Evolutionary conservation across 1,139 yeast species (phyloP), one percentile per base, ranked within the genome.

Genomic region (Blastobotrys indianensis): DNA sequence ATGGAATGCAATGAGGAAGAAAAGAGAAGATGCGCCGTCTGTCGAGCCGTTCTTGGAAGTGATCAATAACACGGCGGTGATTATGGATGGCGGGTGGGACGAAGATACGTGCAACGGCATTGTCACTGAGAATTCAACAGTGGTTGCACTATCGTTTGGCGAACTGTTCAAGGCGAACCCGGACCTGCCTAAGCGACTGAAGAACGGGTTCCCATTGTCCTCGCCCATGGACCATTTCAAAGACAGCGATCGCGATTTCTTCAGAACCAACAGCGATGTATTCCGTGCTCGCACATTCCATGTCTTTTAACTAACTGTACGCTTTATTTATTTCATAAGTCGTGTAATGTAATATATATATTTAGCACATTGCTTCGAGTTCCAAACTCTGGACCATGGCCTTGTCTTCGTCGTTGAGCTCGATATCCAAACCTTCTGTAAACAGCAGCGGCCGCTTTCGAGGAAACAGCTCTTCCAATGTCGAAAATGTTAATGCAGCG

Each of bases 161-260:
- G 63, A 79, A 45, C 62, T 62, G 44, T 75, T 66, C 52, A 72
- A 72, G 33, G 59, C 77, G 13, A 76, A 74, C 54, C 80, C 80
- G 1, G 79, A 75, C 54, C 58, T 75, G 32, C 67, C 69, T 10
- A 57, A 62, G 15, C 63, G 75, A 49, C 54, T 74, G 42, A 62
- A 64, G 48, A 52, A 67, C 37, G 69, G 67, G 20, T 29, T 52
- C 42, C 51, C 59, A 52, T 44, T 60, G 32, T 11, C 37, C 2
- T 25, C 37, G 13, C 25, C 25, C 25, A 7, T 20, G 25, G 25
- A 20, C 25, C 25, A 20, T 20, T 20, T 20, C 25, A 4, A 20
- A 20, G 7, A 4, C 7, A 7, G 25, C 25, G 25, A 20, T 7
- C 25, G 25, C 25, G 25, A 20, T 20, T 20, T 20, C 7, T 20